Percentiles rank a stretch among this genome's conserved stretches.
These are phyloP conservation scores for Salix suchowensis DNA, from an alignment of 345 rosid genomes.

Conservation along the genomic window DNA sequence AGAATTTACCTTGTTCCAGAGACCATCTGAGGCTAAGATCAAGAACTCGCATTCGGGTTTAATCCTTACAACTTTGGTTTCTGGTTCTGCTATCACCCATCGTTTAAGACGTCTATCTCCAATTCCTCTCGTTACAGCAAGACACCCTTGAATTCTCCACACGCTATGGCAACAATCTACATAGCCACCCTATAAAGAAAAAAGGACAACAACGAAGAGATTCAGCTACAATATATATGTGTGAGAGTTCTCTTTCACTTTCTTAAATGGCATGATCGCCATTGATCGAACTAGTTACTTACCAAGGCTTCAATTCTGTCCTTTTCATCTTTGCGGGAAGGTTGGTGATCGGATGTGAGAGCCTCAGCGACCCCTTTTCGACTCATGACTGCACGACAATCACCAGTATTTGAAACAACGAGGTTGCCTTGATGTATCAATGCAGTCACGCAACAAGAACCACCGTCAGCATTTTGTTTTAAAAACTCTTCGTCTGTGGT, in stretches of 20 bases:
- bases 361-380: conserved; percentile 68
- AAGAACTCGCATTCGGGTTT: conserved; percentile 64
- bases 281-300: conserved; percentile 13
- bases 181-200: conserved; percentile 61
- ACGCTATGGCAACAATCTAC: conserved; percentile 63
- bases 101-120: conserved; percentile 67
- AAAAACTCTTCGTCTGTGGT: conserved; percentile 60
- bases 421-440: conserved; percentile 49
- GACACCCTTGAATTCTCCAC: conserved; percentile 82
- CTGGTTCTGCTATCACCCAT: conserved; percentile 84
- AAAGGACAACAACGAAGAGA: neutral
- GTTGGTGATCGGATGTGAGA: conserved; percentile 72
- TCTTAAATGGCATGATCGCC: neutral
- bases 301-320: conserved; percentile 66
- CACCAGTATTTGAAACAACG: conserved; percentile 71
- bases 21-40: conserved; percentile 81
- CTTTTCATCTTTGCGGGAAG: conserved; percentile 55
- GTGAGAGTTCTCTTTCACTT: neutral
- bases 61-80: conserved; percentile 44
- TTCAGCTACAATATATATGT: neutral
- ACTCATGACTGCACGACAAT: conserved; percentile 79
- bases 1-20: conserved; percentile 76
- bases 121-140: conserved; percentile 79
- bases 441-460: conserved; percentile 81
- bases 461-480: conserved; percentile 50